Base-by-base conservation (phyloP, 2,329 filamentous ascomycete genomes). In the Diaporthe sp. region DNA sequence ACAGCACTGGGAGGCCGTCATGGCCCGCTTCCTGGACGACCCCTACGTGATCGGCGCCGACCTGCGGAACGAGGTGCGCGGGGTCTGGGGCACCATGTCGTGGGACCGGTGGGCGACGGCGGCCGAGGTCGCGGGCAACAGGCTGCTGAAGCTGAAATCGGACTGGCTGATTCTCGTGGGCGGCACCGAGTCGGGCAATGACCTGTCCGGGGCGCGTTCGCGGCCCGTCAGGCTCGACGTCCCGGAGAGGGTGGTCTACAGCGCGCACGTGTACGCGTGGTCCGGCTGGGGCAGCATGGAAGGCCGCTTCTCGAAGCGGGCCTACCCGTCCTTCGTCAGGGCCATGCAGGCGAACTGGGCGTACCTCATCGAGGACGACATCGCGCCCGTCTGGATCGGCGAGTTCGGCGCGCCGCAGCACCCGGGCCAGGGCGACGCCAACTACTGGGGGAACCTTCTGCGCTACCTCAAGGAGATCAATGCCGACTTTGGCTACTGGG, bases 401-500 rank as follows among this genome's bases (percentile, higher is more conserved):
- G 92, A 94, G 83, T 88, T 93, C 74, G 92, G 92, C 1, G 89
- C 89, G 35, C 89, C 91, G 25, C 83, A 84, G 65, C 75, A 81
- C 8, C 90, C 90, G 1, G 86, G 85, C 44, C 82, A 86, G 12
- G 90, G 90, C 10, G 90, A 92, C 76, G 84, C 85, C 72, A 91
- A 92, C 78, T 94, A 93, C 83, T 93, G 92, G 92, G 82, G 83
- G 56, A 90, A 93, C 80, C 81, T 93, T 81, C 83, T 92, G 83
- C 85, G 84, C 37, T 92, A 88, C 80, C 84, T 93, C 73, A 86
- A 87, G 78, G 81, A 84, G 3, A 81, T 90, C 68, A 90, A 92
- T 77, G 90, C 89, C 13, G 91, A 93, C 78, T 92, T 92, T 83
- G 92, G 89, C 9, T 94, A 93, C 81, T 94, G 92, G 92, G 92